These are phyloP conservation scores for Ilex asprella DNA, from an alignment of 257 asterid genomes.

Conservation along the genomic window DNA sequence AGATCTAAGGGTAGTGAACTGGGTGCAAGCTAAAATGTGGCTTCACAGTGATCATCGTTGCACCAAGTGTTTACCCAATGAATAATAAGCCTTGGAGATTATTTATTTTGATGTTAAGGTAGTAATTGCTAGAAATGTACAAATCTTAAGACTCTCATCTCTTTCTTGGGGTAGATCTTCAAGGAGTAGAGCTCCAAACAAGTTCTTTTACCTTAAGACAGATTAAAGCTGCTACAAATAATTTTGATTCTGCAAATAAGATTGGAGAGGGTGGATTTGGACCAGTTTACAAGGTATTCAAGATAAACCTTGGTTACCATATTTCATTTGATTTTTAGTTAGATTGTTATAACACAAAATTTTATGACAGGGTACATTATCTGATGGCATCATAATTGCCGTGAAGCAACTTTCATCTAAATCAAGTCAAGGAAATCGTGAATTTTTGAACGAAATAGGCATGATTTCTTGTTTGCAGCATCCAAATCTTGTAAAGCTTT, in stretches of 20 bases:
- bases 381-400: slow-evolving; percentile 45
- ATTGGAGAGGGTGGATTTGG: slow-evolving; percentile 20
- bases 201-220: slow-evolving; percentile 7
- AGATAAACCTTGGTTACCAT: too few species aligned
- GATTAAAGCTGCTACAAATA: slow-evolving; percentile 14
- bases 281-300: slow-evolving; percentile 11
- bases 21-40: not conserved
- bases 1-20: not conserved
- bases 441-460: slow-evolving; percentile 50
- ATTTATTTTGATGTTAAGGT: too few species aligned
- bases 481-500: slow-evolving; percentile 50
- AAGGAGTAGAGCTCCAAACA: not conserved
- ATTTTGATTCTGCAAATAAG: slow-evolving; percentile 8
- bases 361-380: slow-evolving; percentile 32
- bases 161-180: not conserved
- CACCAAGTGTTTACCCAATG: not conserved
- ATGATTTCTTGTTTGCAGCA: slow-evolving; percentile 60
- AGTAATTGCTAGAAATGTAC: not conserved
- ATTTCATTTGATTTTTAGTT: too few species aligned
- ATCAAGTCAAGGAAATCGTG: slow-evolving; percentile 56
- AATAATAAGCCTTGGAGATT: not conserved
- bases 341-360: too few species aligned
- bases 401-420: slow-evolving; percentile 57
- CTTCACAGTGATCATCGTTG: not conserved
- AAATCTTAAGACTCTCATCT: not conserved